Base-by-base conservation (phyloP, 306 rosid genomes). In the Gillenia trifoliata region DNA sequence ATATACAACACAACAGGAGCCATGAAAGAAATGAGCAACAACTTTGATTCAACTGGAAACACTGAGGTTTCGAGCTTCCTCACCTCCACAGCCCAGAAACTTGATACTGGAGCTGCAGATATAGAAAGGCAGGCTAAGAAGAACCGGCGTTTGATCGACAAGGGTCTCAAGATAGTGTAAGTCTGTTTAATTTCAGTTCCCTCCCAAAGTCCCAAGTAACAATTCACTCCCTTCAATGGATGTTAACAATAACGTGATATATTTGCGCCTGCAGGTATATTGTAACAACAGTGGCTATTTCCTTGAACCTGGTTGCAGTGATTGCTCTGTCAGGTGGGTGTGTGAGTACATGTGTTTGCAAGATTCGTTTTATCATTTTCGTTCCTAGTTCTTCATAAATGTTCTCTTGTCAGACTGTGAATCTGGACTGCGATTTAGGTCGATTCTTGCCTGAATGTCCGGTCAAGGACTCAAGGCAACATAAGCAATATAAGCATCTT, bases 1-100 rank as follows among this genome's bases (percentile, higher is more conserved):
- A 79, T 92, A 34, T 68, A 74, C 76, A 85, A 81, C 77, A 87
- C 92, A 74, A 86, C 93, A 54, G 82, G 69, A 68, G 89, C 84
- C 62, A 67, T 90, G 75, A 78, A 74, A 64, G 83, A 73, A 13
- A 57, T 89, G 54, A 40, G 72, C 43, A 25, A 33, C 56, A 77
- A 73, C 56, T 62, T 85, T 11, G 73, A 50, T 73, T 84, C 68
- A 78, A 77, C 85, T n/a, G 74, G 61, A 54, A 81, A 20, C 56
- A 45, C 3, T 26, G 68, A 67, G 13, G 74, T 73, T 77, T 77
- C 83, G 41, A 17, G 8, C 57, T 40, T 81, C 49, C 84, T 92
- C 19, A 40, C 72, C 81, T 82, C 88, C 12, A 85, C 85, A 22
- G 71, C 89, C 68, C 26, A 41, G 33, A 73, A 81, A 66, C 85